Percentiles rank a stretch among this genome's conserved stretches.
Evolutionary conservation across 306 rosid species (phyloP).

Genomic region (Hippophae rhamnoides): DNA sequence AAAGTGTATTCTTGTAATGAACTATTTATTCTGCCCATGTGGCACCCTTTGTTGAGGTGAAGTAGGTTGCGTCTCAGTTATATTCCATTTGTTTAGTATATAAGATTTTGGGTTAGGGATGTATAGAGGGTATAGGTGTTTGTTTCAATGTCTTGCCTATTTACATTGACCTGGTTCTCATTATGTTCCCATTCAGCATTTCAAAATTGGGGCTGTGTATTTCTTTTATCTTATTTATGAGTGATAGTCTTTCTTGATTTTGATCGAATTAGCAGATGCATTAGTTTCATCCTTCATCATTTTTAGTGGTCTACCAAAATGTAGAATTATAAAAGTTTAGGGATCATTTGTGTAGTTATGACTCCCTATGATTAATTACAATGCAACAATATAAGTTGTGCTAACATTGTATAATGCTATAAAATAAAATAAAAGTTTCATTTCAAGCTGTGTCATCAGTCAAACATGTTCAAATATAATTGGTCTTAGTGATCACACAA

Average conservation of each 20-base stretch:
- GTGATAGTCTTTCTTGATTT: slow-evolving; percentile 8
- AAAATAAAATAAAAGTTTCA: too few species aligned
- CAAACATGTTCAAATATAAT: too few species aligned
- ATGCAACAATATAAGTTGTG: too few species aligned
- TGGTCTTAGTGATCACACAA: too few species aligned
- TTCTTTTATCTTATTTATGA: neutral
- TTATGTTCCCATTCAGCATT: neutral
- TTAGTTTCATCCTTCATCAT: too few species aligned
- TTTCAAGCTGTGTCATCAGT: too few species aligned
- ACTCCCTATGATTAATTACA: too few species aligned
- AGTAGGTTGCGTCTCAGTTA: slow-evolving; percentile 9
- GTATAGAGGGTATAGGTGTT: slow-evolving; percentile 29
- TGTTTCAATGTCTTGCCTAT: slow-evolving; percentile 9
- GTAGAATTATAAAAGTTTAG: too few species aligned
- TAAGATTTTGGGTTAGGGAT: slow-evolving; percentile 26
- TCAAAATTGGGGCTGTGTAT: slow-evolving; percentile 9
- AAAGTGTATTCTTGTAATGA: slow-evolving; percentile 6
- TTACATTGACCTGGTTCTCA: slow-evolving; percentile 7
- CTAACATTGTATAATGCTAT: too few species aligned
- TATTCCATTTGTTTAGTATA: slow-evolving; percentile 19
- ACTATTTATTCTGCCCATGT: neutral
- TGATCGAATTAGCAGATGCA: neutral
- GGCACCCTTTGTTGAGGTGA: slow-evolving; percentile 10
- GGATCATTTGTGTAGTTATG: too few species aligned
- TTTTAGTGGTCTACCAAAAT: too few species aligned